A percentile compares a stretch with the other conserved stretches of the same genome.
Conservation (phyloP, 2,329 filamentous ascomycete species). For the Ceratocystis variospora region DNA sequence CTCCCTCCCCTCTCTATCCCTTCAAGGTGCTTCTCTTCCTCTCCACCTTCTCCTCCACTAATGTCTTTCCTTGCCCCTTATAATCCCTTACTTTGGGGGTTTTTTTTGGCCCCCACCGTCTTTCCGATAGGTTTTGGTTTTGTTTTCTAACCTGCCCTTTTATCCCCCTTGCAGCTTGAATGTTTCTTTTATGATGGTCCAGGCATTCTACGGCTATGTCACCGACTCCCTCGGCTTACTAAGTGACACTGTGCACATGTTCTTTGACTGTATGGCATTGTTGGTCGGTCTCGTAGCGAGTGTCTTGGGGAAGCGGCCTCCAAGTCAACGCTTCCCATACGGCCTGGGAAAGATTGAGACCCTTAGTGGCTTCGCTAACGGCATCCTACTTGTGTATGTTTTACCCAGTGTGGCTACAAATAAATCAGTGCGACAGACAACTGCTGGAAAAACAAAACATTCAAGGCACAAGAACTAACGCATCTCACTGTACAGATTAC, state of each 20-base stretch:
- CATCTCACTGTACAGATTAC: slow-evolving; percentile 43
- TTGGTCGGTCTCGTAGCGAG: slow-evolving; percentile 81
- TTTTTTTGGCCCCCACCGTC: neutral
- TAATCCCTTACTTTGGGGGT: neutral
- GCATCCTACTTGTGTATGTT: slow-evolving; percentile 74
- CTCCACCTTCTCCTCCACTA: neutral
- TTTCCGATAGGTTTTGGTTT: neutral
- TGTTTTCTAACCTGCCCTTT: neutral
- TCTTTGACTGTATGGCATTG: slow-evolving; percentile 91
- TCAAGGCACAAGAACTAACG: neutral
- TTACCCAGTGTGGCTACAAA: too few species aligned
- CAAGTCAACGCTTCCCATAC: slow-evolving; percentile 78
- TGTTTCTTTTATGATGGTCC: slow-evolving; percentile 85
- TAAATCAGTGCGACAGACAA: too few species aligned
- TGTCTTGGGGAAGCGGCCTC: slow-evolving; percentile 93
- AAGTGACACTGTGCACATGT: slow-evolving; percentile 98
- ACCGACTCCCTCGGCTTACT: slow-evolving; percentile 91
- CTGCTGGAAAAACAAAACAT: neutral
- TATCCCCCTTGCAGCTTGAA: slow-evolving; percentile 51
- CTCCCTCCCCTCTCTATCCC: neutral
- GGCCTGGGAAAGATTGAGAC: slow-evolving; percentile 96
- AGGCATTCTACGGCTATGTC: slow-evolving; percentile 84
- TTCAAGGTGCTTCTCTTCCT: neutral
- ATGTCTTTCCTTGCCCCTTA: neutral
- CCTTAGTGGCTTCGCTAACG: slow-evolving; percentile 89